These are phyloP conservation scores for Psilocybe cyanescens DNA, from an alignment of 768 basidiomycete species.

Conservation along the genomic window DNA sequence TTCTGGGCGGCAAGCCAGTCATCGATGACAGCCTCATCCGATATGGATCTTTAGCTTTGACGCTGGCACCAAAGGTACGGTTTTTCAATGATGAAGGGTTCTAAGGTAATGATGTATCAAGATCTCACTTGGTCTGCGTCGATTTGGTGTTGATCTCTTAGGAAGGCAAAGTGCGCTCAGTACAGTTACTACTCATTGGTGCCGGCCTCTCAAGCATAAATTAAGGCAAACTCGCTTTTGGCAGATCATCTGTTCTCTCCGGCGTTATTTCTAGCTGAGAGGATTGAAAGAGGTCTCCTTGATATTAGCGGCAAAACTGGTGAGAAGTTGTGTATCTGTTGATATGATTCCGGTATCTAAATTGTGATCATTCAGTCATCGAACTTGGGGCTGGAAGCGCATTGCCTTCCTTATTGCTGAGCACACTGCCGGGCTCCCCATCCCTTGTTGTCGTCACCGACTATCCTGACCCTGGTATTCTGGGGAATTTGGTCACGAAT, in stretches of 20 bases:
- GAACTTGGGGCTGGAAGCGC: conserved; percentile 75
- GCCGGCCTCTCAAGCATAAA: conserved; percentile 14
- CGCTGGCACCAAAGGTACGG: conserved; percentile 62
- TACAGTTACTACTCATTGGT: conserved; percentile 6
- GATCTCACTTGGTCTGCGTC: conserved; percentile 5
- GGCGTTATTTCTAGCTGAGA: conserved; percentile 65
- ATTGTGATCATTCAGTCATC: conserved; percentile 46
- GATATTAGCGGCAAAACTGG: conserved; percentile 44
- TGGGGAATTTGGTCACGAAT: conserved; percentile 59
- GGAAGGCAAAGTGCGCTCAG: conserved; percentile 61
- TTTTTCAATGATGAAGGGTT: background rate
- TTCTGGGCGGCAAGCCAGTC: conserved; percentile 49
- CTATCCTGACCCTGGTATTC: conserved; percentile 66
- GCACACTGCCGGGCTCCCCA: conserved; percentile 48
- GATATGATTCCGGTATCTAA: background rate
- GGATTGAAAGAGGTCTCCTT: conserved; percentile 60
- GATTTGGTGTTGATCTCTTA: conserved; percentile 22
- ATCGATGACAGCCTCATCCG: conserved; percentile 46
- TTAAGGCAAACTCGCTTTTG: conserved; percentile 68
- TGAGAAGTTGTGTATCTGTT: conserved; percentile 23
- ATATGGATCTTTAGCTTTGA: conserved; percentile 59
- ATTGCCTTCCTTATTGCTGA: conserved; percentile 64
- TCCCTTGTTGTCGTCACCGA: conserved; percentile 65
- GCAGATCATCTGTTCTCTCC: conserved; percentile 80
- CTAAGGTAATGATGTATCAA: background rate